A percentile compares a stretch with the other conserved stretches of the same genome.
These are phyloP conservation scores for Candida xiaguanensis DNA, from an alignment of 805 yeast species.

Conservation along the genomic window DNA sequence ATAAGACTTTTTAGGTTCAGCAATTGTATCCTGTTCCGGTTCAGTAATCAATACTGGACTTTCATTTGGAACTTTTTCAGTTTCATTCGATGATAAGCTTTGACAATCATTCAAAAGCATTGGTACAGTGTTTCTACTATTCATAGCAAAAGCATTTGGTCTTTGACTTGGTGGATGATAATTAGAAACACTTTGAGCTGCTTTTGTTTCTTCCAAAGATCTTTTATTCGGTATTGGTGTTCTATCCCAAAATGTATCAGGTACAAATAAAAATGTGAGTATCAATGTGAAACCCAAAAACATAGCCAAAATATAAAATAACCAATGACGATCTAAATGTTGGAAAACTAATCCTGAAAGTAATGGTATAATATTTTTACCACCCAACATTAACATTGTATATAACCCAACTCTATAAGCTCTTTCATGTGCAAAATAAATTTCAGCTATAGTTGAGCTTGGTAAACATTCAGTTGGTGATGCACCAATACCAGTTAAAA, in stretches of 20 bases:
- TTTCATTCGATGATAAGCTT: conserved; percentile 13
- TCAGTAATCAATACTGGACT: conserved; percentile 13
- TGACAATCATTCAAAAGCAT: conserved; percentile 10
- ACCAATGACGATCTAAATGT: conserved; percentile 52
- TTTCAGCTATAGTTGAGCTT: conserved; percentile 57
- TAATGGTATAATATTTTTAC: conserved; percentile 57
- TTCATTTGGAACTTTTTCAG: neutral
- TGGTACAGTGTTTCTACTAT: conserved; percentile 12
- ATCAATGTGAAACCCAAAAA: conserved; percentile 45
- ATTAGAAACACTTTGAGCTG: conserved; percentile 35
- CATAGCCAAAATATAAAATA: conserved; percentile 56
- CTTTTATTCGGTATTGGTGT: conserved; percentile 47
- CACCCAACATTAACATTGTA: conserved; percentile 56
- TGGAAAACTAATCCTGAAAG: conserved; percentile 52
- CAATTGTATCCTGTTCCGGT: neutral
- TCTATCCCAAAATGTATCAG: conserved; percentile 64
- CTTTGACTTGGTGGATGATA: conserved; percentile 23
- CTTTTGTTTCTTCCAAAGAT: conserved; percentile 44
- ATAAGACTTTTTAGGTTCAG: conserved; percentile 4
- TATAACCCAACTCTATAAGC: conserved; percentile 58
- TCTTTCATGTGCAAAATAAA: conserved; percentile 57
- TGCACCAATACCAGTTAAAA: conserved; percentile 57
- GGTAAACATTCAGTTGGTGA: conserved; percentile 62
- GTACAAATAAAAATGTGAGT: conserved; percentile 51
- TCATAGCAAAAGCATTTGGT: conserved; percentile 28